A percentile compares a stretch with the other conserved stretches of the same genome.
Evolutionary conservation across 1,284 basidiomycete genomes (phyloP).

Genomic region (Ustilago hordei): DNA sequence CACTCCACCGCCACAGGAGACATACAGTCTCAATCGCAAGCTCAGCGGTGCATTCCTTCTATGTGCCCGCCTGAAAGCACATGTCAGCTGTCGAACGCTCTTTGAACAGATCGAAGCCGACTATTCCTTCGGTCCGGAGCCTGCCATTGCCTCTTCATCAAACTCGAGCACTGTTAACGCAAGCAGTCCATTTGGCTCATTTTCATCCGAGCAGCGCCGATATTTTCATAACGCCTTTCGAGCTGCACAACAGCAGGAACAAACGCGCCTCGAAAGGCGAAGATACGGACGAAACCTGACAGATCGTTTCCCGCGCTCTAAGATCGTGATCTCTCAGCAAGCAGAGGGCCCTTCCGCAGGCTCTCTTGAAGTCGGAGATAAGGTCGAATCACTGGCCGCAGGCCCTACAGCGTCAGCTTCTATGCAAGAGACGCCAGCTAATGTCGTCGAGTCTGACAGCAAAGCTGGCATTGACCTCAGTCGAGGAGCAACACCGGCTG

Average conservation of each 20-base stretch:
- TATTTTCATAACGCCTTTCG: slow-evolving; percentile 32
- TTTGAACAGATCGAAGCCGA: slow-evolving; percentile 42
- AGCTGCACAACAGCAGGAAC: slow-evolving; percentile 5
- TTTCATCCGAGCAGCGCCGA: slow-evolving; percentile 33
- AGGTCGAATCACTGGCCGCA: slow-evolving; percentile 36
- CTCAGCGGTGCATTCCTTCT: slow-evolving; percentile 92
- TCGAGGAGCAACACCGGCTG: slow-evolving; percentile 15
- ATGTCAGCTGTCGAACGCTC: slow-evolving; percentile 79
- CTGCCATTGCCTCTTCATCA: background rate
- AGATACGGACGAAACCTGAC: slow-evolving; percentile 40
- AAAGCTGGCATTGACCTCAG: slow-evolving; percentile 74
- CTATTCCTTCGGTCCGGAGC: slow-evolving; percentile 30
- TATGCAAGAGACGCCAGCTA: slow-evolving; percentile 81
- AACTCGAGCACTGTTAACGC: background rate
- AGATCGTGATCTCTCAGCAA: slow-evolving; percentile 21
- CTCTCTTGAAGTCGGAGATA: slow-evolving; percentile 19
- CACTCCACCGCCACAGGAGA: slow-evolving; percentile 92
- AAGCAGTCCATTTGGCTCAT: slow-evolving; percentile 17
- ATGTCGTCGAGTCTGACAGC: slow-evolving; percentile 79
- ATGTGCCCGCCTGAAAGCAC: slow-evolving; percentile 83
- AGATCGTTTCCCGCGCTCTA: slow-evolving; percentile 44
- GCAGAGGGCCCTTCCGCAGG: slow-evolving; percentile 2
- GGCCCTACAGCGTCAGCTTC: slow-evolving; percentile 67
- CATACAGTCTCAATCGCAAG: slow-evolving; percentile 95
- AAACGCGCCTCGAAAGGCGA: slow-evolving; percentile 1